These are phyloP conservation scores for Perkinsus marinus DNA, from an alignment of 169 alveolate genomes.

Conservation along the genomic window DNA sequence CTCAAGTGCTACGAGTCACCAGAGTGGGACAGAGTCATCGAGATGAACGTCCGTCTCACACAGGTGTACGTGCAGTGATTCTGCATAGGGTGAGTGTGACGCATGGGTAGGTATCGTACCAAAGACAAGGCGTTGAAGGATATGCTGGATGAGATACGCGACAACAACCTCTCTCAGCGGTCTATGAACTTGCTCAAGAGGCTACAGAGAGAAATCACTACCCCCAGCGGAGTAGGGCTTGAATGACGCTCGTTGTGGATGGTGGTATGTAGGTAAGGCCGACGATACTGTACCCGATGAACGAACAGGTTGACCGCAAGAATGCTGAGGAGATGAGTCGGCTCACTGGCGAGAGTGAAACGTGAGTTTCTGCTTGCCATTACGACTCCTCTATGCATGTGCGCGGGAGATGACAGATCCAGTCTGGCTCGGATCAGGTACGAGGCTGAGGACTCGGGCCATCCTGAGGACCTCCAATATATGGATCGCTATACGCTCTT, in stretches of 20 bases:
- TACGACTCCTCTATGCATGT: too few relatives aligned
- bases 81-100: neutral
- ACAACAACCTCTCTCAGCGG: neutral
- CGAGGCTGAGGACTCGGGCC: neutral
- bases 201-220: neutral
- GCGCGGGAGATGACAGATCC: too few relatives aligned
- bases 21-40: neutral
- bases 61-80: neutral
- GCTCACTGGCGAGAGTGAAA: neutral
- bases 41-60: neutral
- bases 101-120: neutral
- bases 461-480: neutral
- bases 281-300: neutral
- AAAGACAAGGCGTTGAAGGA: neutral
- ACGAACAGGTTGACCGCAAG: neutral
- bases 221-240: neutral
- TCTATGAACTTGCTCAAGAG: neutral
- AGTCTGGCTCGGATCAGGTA: neutral
- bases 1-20: neutral
- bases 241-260: neutral
- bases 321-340: neutral
- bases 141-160: neutral
- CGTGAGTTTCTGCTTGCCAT: neutral
- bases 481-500: neutral
- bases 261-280: neutral